Base-by-base conservation (phyloP, 768 basidiomycete species). In the Guyanaporus albipodus region DNA sequence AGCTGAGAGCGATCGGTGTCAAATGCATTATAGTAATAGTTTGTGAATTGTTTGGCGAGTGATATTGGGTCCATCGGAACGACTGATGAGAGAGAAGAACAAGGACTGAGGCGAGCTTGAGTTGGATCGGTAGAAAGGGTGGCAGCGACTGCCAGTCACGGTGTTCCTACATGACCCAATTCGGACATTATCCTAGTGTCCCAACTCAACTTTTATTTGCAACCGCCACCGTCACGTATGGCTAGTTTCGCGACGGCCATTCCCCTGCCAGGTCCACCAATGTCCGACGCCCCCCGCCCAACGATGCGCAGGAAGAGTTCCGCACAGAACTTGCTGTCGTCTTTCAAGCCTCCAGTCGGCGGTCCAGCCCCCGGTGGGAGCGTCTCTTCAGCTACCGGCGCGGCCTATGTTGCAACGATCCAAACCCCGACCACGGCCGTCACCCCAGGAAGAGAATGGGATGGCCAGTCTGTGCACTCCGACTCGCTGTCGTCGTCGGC, bases 1-100 rank as follows among this genome's bases (percentile, higher is more conserved):
- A 98, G 78, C 2, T 49, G 42, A 0, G 63, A 37, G 33, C 93
- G 80, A 64, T 85, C 66, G 7, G 62, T 2, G 62, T 91, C 86
- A 60, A 97, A 95, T 1, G 78, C 80, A 0, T 50, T 3, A 71
- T 96, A 97, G 79, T 96, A 97, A 70, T 76, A 95, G 24, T 80
- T 70, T 52, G 78, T 76, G 64, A 91, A 92, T 58, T 91, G 82
- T 62, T 80, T 76, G 8, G 91, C 90, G 63, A 97, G 75, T 8
- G 67, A 54, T 61, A 78, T 77, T 63, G 87, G 75, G 68, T 92
- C 89, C 54, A 83, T 79, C 85, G 36, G 31, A 87, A 86, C 61
- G 62, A 63, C 26, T 45, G 48, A 52, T 58, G 46, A 46, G 17
- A 34, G 37, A 52, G 46, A 39, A 42, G n/a, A 35, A 38, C 21